Conservation (phyloP, 177 flowering plant genomes). For the Vitis hybrid region DNA sequence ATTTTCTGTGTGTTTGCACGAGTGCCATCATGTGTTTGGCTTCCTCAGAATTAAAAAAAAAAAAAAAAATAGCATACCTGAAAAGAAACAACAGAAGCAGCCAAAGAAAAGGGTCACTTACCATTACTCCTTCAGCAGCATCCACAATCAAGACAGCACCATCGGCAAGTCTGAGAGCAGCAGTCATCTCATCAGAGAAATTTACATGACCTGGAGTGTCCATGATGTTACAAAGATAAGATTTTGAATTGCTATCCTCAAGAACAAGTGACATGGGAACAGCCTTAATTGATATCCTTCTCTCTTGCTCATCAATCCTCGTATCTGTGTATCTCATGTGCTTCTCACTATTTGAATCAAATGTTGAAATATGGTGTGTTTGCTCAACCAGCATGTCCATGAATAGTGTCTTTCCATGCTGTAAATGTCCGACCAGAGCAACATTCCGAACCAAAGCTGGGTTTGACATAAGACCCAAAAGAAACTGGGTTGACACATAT, state of each 20-base stretch:
- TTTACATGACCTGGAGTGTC: slow-evolving; percentile 98
- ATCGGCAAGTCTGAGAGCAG: slow-evolving; percentile 95
- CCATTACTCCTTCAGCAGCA: slow-evolving; percentile 99
- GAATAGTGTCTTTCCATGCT: slow-evolving; percentile 90
- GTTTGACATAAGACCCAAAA: slow-evolving; percentile 89
- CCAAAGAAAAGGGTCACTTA: slow-evolving; percentile 24
- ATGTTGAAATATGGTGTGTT: slow-evolving; percentile 86
- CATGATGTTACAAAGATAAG: slow-evolving; percentile 89
- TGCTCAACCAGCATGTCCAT: slow-evolving; percentile 99
- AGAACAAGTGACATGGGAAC: slow-evolving; percentile 97
- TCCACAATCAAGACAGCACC: slow-evolving; percentile 96
- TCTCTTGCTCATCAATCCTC: slow-evolving; percentile 96
- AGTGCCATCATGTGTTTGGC: not conserved
- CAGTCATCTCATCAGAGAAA: slow-evolving; percentile 99
- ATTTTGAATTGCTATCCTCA: slow-evolving; percentile 91
- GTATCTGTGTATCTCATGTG: slow-evolving; percentile 98
- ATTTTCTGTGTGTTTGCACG: too few relatives aligned
- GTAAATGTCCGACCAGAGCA: slow-evolving; percentile 90
- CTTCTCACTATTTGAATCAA: slow-evolving; percentile 83
- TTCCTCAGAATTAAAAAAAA: not conserved
- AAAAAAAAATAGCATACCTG: not conserved
- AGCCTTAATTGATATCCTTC: slow-evolving; percentile 91
- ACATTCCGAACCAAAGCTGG: slow-evolving; percentile 90
- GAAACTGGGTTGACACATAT: slow-evolving; percentile 87
- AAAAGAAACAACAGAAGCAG: not conserved